These are phyloP conservation scores for Chloris gayana DNA, from an alignment of 176 grass and related monocot species.

Conservation along the genomic window DNA sequence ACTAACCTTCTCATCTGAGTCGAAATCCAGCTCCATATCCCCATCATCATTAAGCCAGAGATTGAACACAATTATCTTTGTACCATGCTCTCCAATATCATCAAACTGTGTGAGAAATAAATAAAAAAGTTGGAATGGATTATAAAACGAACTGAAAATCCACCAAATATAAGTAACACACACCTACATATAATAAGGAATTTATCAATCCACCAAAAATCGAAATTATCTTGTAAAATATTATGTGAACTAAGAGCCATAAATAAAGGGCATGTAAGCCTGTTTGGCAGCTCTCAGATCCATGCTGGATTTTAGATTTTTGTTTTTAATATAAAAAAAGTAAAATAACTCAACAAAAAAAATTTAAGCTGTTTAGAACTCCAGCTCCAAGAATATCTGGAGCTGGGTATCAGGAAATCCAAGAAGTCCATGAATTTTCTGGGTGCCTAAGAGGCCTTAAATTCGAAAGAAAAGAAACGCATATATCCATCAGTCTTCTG, in stretches of 20 bases:
- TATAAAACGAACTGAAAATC: conserved; percentile 25
- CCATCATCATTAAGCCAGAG: conserved; percentile 98
- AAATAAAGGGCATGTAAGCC: not conserved
- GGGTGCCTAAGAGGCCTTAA: not conserved
- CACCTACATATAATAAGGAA: conserved; percentile 12
- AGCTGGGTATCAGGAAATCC: too few species aligned
- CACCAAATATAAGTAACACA: conserved; percentile 6
- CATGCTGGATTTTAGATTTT: too few species aligned
- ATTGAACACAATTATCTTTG: conserved; percentile 93
- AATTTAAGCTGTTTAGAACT: too few species aligned
- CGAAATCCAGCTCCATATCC: conserved; percentile 92
- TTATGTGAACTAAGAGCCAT: conserved; percentile 10
- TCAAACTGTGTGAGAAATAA: conserved; percentile 67
- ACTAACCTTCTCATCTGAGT: conserved; percentile 72
- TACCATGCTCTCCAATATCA: conserved; percentile 86
- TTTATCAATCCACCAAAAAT: conserved; percentile 21
- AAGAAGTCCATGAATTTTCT: too few species aligned
- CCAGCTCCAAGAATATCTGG: too few species aligned
- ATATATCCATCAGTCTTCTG: conserved; percentile 18
- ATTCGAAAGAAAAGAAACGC: conserved; percentile 11
- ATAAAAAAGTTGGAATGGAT: conserved; percentile 21
- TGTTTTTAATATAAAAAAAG: too few species aligned
- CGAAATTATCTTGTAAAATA: not conserved
- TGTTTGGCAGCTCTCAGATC: too few species aligned
- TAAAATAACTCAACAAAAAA: too few species aligned